These are phyloP conservation scores for Ogataea trehaloabstinens DNA, from an alignment of 805 yeast genomes.

Conservation along the genomic window DNA sequence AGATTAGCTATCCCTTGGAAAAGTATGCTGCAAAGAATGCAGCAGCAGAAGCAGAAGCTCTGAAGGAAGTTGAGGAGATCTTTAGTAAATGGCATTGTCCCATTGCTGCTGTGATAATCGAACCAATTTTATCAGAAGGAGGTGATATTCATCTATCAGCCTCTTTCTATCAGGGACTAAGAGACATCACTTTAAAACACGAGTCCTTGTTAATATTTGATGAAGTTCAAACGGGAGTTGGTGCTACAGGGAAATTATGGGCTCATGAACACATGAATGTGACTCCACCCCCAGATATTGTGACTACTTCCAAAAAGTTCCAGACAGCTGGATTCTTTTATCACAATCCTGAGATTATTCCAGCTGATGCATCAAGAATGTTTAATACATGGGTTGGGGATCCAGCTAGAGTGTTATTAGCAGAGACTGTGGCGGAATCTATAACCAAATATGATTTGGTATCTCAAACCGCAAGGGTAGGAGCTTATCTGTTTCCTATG, in stretches of 20 bases:
- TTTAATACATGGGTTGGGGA: constrained; percentile 95
- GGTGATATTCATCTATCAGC: constrained; percentile 86
- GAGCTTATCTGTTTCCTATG: constrained; percentile 60
- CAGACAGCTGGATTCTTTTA: constrained; percentile 87
- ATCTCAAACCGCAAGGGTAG: constrained; percentile 55
- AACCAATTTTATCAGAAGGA: constrained; percentile 90
- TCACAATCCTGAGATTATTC: constrained; percentile 69
- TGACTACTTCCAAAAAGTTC: constrained; percentile 84
- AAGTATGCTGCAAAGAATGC: constrained; percentile 81
- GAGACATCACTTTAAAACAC: constrained; percentile 69
- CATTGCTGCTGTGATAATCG: constrained; percentile 85
- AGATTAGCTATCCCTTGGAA: constrained; percentile 68
- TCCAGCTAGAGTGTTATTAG: constrained; percentile 74
- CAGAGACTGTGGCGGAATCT: constrained; percentile 69
- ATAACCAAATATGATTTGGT: constrained; percentile 58
- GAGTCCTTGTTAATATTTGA: constrained; percentile 74
- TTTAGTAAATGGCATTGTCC: constrained; percentile 68
- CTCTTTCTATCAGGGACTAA: constrained; percentile 75
- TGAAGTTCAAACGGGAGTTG: constrained; percentile 89
- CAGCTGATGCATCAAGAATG: constrained; percentile 77
- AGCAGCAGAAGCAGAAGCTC: constrained; percentile 78
- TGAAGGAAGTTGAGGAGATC: constrained; percentile 69
- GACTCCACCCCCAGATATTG: constrained; percentile 75
- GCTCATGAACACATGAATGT: constrained; percentile 84
- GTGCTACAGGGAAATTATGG: constrained; percentile 85